Evolutionary conservation across 169 alveolate genomes (phyloP).

Genomic region (Cryptosporidium bovis): DNA sequence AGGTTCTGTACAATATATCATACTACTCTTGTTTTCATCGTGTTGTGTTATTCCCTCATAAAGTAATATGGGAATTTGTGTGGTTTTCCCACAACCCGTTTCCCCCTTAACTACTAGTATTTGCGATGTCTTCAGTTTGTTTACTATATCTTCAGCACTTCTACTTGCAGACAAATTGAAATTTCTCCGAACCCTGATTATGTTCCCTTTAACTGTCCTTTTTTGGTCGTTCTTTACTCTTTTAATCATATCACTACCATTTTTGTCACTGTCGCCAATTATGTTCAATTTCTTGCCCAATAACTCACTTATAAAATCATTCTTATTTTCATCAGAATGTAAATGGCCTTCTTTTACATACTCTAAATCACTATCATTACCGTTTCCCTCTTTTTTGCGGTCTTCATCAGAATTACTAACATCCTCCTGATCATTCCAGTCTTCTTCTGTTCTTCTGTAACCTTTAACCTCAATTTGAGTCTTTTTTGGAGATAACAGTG

Average conservation of each 20-base stretch:
- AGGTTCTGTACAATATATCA: slow-evolving; percentile 70
- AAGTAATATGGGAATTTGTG: slow-evolving; percentile 83
- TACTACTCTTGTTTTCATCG: slow-evolving; percentile 1
- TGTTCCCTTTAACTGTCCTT: background rate
- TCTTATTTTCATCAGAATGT: background rate
- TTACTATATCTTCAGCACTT: slow-evolving; percentile 42
- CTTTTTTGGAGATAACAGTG: slow-evolving; percentile 36
- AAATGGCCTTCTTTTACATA: too few species aligned
- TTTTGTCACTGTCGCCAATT: too few species aligned
- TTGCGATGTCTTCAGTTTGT: slow-evolving; percentile 10
- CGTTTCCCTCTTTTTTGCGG: too few species aligned
- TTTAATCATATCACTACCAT: too few species aligned
- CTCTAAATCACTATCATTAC: too few species aligned
- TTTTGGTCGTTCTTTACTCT: too few species aligned
- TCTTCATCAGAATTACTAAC: background rate
- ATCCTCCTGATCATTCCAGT: background rate
- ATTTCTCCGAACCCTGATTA: slow-evolving; percentile 10
- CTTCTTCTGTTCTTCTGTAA: background rate
- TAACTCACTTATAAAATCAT: background rate
- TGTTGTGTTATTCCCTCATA: slow-evolving; percentile 67
- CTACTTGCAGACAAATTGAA: slow-evolving; percentile 39
- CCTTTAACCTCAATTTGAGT: slow-evolving; percentile 66
- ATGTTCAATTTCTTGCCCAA: too few species aligned
- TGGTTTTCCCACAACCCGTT: slow-evolving; percentile 94
- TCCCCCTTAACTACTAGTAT: slow-evolving; percentile 82